Percentiles rank a stretch among this genome's conserved stretches.
These are phyloP conservation scores for Diplosphaera chodatii DNA, from an alignment of 139 green algal species.

Conservation along the genomic window DNA sequence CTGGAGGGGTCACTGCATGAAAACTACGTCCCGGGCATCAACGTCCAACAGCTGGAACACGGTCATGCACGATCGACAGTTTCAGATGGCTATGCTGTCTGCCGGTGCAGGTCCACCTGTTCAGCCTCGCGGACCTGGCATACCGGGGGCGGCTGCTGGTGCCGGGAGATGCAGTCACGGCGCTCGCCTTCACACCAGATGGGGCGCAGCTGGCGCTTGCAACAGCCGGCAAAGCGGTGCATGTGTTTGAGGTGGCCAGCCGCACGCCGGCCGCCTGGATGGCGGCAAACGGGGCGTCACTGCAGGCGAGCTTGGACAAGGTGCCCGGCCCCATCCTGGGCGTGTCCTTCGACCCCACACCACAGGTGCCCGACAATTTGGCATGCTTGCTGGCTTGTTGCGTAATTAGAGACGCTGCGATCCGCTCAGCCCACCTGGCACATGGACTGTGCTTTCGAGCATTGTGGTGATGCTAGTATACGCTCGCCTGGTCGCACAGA, in stretches of 20 bases:
- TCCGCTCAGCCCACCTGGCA: too few relatives aligned
- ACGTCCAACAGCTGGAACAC: too few relatives aligned
- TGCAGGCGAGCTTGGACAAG: slow-evolving; percentile 20
- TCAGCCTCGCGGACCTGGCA: slow-evolving; percentile 16
- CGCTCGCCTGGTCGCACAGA: background rate
- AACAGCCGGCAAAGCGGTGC: slow-evolving; percentile 26
- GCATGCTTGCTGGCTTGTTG: too few relatives aligned
- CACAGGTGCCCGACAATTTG: slow-evolving; percentile 6
- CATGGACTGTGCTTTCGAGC: too few relatives aligned
- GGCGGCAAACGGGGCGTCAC: slow-evolving; percentile 4
- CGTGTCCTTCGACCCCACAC: slow-evolving; percentile 27
- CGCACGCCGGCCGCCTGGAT: slow-evolving; percentile 31
- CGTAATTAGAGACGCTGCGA: too few relatives aligned
- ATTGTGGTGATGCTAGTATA: background rate
- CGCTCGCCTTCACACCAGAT: slow-evolving; percentile 45
- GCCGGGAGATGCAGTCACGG: slow-evolving; percentile 20
- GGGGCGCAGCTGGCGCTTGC: slow-evolving; percentile 38
- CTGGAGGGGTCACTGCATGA: too few relatives aligned
- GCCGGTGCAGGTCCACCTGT: too few relatives aligned
- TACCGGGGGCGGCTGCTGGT: slow-evolving; percentile 12
- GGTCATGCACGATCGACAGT: too few relatives aligned
- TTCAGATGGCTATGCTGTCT: too few relatives aligned
- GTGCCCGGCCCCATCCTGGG: slow-evolving; percentile 33
- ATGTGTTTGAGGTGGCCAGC: slow-evolving; percentile 29
- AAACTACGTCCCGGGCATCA: too few relatives aligned